Conservation (phyloP, 345 rosid species). For the Dipteronia dyeriana region DNA sequence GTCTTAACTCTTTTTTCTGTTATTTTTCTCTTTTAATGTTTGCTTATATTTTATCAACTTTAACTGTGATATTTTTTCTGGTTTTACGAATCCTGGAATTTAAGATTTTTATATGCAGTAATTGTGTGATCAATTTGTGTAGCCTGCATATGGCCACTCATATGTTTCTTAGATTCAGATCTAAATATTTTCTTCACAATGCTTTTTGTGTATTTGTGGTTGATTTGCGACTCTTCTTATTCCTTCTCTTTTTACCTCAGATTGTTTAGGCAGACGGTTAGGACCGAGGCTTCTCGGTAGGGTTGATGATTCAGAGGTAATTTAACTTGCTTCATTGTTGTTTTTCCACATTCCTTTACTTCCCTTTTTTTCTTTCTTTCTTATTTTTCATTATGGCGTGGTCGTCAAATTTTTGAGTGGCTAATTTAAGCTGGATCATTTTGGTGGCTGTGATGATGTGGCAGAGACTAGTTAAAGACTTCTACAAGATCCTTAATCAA, state of each 20-base stretch:
- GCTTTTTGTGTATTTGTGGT: constrained; percentile 16
- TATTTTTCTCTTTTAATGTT: not conserved
- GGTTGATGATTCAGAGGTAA: constrained; percentile 94
- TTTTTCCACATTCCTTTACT: not conserved
- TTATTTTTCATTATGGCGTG: not conserved
- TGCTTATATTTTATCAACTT: not conserved
- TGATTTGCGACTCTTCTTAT: constrained; percentile 20
- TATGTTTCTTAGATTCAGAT: constrained; percentile 12
- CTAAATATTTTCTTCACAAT: constrained; percentile 2
- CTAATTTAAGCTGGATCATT: constrained; percentile 28
- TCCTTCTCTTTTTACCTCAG: constrained; percentile 43
- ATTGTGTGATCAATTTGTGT: not conserved
- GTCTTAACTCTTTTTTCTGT: not conserved
- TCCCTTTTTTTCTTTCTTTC: not conserved
- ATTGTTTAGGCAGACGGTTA: constrained; percentile 97
- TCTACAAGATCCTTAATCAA: constrained; percentile 80
- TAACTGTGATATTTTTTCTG: not conserved
- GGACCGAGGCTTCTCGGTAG: constrained; percentile 96
- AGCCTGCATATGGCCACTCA: not conserved
- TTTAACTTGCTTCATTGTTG: constrained; percentile 21
- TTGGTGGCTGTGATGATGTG: constrained; percentile 33
- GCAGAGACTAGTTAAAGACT: constrained; percentile 89
- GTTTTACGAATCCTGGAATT: not conserved
- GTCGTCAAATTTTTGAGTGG: constrained; percentile 12
- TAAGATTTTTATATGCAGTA: not conserved